phyloP scores from a whole-genome alignment of 345 rosid genomes.

The Anacardium occidentale region DNA sequence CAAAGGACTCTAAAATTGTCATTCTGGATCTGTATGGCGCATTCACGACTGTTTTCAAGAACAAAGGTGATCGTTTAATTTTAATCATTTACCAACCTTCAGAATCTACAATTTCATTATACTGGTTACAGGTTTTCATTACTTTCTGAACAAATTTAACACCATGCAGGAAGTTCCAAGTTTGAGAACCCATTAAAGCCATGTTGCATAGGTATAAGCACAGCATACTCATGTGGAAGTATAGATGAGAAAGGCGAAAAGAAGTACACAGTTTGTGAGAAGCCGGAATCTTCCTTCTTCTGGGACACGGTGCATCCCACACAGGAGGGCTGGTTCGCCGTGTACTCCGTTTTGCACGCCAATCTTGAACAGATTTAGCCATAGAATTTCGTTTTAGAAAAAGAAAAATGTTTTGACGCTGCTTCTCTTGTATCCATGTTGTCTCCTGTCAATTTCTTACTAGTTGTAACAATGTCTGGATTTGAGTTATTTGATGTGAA shows the following conservation, averaged over 20 bases:
- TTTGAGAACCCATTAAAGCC: constrained; percentile 56
- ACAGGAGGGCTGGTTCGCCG: constrained; percentile 58
- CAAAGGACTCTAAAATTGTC: constrained; percentile 35
- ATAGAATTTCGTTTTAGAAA: no score
- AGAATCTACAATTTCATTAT: no score
- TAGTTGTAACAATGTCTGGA: not conserved
- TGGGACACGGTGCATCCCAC: constrained; percentile 66
- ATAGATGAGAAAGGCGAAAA: constrained; percentile 39
- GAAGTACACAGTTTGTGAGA: constrained; percentile 42
- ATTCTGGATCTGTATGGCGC: constrained; percentile 55
- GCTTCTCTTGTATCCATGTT: no score
- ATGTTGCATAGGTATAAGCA: constrained; percentile 46
- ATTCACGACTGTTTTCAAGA: constrained; percentile 45
- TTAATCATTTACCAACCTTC: no score
- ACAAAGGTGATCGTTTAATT: constrained; percentile 33
- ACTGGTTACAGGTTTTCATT: no score
- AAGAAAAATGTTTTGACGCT: not conserved
- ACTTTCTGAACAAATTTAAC: no score
- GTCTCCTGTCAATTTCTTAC: not conserved
- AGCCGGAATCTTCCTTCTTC: constrained; percentile 53
- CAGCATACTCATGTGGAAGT: constrained; percentile 35
- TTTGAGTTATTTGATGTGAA: not conserved
- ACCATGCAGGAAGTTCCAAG: constrained; percentile 34
- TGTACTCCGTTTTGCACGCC: constrained; percentile 30
- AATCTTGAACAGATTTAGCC: constrained; percentile 2